Percentiles rank a stretch among this genome's conserved stretches.
Evolutionary conservation across 2,329 filamentous ascomycete genomes (phyloP).

Genomic region (Fusarium sp.): DNA sequence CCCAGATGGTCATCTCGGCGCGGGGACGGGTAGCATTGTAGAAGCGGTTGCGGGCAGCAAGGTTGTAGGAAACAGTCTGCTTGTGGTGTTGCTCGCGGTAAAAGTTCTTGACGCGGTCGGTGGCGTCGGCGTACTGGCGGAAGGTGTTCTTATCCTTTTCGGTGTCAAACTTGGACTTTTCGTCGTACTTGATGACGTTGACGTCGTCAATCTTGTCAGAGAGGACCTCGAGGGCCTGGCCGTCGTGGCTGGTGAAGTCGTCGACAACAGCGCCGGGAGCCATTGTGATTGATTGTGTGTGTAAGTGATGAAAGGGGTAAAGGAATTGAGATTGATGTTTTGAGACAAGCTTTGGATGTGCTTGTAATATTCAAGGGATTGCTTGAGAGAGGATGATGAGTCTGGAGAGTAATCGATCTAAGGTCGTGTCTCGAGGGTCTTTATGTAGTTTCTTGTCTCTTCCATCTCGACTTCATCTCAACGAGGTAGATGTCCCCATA

Average conservation of each 20-base stretch:
- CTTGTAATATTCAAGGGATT: background rate
- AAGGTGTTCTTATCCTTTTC: slow-evolving; percentile 84
- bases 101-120: slow-evolving; percentile 87
- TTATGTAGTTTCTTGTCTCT: slow-evolving; percentile 30
- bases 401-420: slow-evolving; percentile 6
- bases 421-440: slow-evolving; percentile 8
- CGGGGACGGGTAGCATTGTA: slow-evolving; percentile 69
- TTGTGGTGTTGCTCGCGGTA: slow-evolving; percentile 79
- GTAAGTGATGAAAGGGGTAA: slow-evolving; percentile 14
- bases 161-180: slow-evolving; percentile 74
- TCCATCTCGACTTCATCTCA: background rate
- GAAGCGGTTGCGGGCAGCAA: slow-evolving; percentile 74
- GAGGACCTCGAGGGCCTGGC: slow-evolving; percentile 57
- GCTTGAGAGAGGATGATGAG: slow-evolving; percentile 23
- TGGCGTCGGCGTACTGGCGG: slow-evolving; percentile 85
- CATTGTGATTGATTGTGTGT: slow-evolving; percentile 38
- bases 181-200: slow-evolving; percentile 64
- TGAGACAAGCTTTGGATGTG: background rate
- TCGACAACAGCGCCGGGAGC: slow-evolving; percentile 41
- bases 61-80: slow-evolving; percentile 87
- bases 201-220: slow-evolving; percentile 64
- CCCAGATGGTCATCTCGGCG: slow-evolving; percentile 86
- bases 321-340: background rate
- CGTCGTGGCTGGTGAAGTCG: slow-evolving; percentile 38
- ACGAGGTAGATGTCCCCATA: slow-evolving; percentile 7